These are phyloP conservation scores for Ceratocystis ficicola DNA, from an alignment of 2,329 filamentous ascomycete species.

Conservation along the genomic window DNA sequence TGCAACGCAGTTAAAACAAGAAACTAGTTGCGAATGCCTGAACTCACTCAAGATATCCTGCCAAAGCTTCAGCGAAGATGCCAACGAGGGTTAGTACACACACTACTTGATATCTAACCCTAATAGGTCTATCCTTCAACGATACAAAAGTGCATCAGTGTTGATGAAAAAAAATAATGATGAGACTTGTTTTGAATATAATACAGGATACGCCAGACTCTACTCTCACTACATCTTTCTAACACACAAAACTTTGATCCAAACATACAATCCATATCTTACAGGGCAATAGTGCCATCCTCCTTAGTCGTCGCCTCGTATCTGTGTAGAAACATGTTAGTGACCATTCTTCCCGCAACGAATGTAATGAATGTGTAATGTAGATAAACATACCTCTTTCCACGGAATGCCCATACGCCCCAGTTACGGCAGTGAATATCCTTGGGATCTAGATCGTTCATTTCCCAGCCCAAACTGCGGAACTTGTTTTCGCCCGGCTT, in stretches of 20 bases:
- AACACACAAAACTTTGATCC: constrained; percentile 7
- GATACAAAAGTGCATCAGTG: neutral
- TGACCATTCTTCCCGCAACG: neutral
- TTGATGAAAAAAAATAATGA: neutral
- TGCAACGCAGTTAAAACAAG: neutral
- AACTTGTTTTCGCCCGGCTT: constrained; percentile 91
- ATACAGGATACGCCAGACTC: constrained; percentile 7
- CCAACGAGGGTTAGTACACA: neutral
- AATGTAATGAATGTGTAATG: neutral
- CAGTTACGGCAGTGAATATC: constrained; percentile 94
- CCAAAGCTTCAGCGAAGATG: neutral
- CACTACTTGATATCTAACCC: neutral
- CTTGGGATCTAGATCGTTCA: constrained; percentile 89
- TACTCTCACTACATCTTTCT: constrained; percentile 1
- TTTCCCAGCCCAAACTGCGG: constrained; percentile 86
- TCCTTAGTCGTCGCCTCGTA: constrained; percentile 53
- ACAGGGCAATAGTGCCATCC: constrained; percentile 21
- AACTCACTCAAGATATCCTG: neutral
- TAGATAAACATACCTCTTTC: constrained; percentile 62
- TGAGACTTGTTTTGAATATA: neutral
- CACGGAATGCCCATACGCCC: constrained; percentile 93
- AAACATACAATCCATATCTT: constrained; percentile 16
- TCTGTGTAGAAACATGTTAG: constrained; percentile 33
- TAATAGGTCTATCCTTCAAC: neutral
- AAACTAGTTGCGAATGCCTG: neutral